These are phyloP conservation scores for Tetrapisispora fleetii DNA, from an alignment of 805 yeast species.

Conservation along the genomic window DNA sequence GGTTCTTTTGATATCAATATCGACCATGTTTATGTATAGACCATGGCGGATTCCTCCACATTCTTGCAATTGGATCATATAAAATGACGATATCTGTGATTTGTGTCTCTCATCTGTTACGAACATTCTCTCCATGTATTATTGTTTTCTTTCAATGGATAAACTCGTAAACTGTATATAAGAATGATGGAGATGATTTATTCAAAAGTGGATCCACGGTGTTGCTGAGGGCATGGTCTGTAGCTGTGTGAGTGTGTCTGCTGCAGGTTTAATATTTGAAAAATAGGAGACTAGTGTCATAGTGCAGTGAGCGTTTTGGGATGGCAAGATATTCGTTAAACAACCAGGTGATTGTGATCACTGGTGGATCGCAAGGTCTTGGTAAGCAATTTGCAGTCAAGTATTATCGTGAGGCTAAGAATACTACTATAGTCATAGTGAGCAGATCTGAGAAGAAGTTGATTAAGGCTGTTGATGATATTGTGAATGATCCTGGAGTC, in stretches of 20 bases:
- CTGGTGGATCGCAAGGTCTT: conserved; percentile 93
- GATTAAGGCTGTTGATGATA: conserved; percentile 36
- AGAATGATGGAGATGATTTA: neutral
- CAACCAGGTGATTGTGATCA: conserved; percentile 54
- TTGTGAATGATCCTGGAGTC: conserved; percentile 19
- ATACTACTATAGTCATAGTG: conserved; percentile 62
- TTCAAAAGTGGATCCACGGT: neutral
- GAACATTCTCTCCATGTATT: neutral
- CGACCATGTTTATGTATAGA: too few species aligned
- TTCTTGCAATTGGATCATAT: neutral
- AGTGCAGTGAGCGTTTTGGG: too few species aligned
- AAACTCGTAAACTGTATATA: neutral
- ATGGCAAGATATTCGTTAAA: conserved; percentile 26
- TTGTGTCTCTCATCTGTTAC: neutral
- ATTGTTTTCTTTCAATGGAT: too few species aligned
- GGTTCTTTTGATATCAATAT: neutral
- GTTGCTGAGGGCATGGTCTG: too few species aligned
- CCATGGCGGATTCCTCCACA: neutral
- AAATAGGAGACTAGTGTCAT: too few species aligned
- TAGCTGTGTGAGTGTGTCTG: too few species aligned
- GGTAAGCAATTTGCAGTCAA: conserved; percentile 70
- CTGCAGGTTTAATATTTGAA: too few species aligned
- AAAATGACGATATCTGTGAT: neutral
- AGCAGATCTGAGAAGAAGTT: conserved; percentile 67
- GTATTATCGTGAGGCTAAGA: conserved; percentile 33